Base-by-base conservation (phyloP, 2,329 filamentous ascomycete species). In the Aspergillus brasiliensis region DNA sequence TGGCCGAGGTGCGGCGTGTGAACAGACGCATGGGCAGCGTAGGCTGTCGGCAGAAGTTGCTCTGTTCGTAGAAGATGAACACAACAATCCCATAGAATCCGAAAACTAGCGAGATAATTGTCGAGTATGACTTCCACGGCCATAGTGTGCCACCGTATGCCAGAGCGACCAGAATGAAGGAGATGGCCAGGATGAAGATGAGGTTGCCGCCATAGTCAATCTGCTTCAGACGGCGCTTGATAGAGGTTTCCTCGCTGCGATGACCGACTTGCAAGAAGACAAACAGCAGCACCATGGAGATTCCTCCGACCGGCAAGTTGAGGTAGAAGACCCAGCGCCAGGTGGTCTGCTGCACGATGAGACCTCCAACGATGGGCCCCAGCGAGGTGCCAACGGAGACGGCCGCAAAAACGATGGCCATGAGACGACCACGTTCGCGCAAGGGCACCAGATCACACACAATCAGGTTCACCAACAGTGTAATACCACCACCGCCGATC, bases 381-480 rank as follows among this genome's bases (percentile, higher is more conserved):
- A 75, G 57, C 0, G 79, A 75, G n/a, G 82, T 68, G 1, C 81
- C 82, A 10, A 84, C 27, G 2, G 65, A 60, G 38, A 59, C 61
- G 3, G 66, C 42, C 15, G 53, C 62, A 5, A 67, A 60, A 2
- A 74, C 59, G 31, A 69, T 58, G 10, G 63, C 66, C 19, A 73
- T 55, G 56, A 67, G 73, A 10, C 70, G 70, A 1, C 68, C 70
- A 34, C 70, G 61, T 28, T 75, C 69, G 11, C 72, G 60, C 25
- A 82, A 67, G 10, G 80, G 77, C 3, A 82, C 77, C 44, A 82
- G 69, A 60, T 83, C 80, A n/a, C 78, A 77, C 2, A 82, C 71
- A 1, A 82, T 72, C 17, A 82, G 75, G 34, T 81, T 77, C 0
- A 74, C 75, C 51, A 83, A 65, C 1, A 72, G 59, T 19, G 62